Conservation (phyloP, 225 moss, liverwort and hornwort genomes). For the Physcomitrellopsis africana region DNA sequence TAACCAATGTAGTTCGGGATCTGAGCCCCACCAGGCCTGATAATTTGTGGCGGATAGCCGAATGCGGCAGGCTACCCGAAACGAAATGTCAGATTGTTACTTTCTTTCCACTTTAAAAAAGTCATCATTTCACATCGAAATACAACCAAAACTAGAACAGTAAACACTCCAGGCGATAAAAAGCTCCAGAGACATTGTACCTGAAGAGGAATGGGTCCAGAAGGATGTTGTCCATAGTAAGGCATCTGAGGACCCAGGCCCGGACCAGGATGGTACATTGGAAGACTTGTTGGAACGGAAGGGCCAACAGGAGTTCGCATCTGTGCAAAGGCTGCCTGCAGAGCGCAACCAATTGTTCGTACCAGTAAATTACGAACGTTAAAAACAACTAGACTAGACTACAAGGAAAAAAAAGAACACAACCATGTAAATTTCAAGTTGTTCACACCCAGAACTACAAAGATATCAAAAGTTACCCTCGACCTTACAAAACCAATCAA, state of each 20-base stretch:
- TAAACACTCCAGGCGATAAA: background rate
- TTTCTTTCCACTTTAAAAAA: background rate
- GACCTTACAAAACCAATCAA: background rate
- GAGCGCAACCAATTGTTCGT: too few relatives aligned
- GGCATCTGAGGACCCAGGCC: slow-evolving; percentile 93
- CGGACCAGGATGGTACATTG: slow-evolving; percentile 96
- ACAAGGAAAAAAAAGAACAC: background rate
- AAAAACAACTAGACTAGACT: background rate
- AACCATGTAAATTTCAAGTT: background rate
- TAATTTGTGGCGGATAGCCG: slow-evolving; percentile 89
- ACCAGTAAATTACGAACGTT: background rate
- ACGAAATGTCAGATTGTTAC: background rate
- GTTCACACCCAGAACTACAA: background rate
- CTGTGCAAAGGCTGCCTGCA: slow-evolving; percentile 96
- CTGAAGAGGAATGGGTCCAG: slow-evolving; percentile 91
- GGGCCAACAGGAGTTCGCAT: slow-evolving; percentile 94
- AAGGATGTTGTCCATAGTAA: slow-evolving; percentile 88
- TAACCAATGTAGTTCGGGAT: slow-evolving; percentile 78
- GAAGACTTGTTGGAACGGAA: slow-evolving; percentile 82
- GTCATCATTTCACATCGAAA: too few relatives aligned
- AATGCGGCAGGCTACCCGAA: slow-evolving; percentile 75
- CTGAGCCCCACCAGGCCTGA: slow-evolving; percentile 87
- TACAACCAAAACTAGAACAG: background rate
- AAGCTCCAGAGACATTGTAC: background rate
- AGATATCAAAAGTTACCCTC: background rate